Evolutionary conservation across 495 filamentous ascomycete species (phyloP).

Genomic region (Cudoniella acicularis): DNA sequence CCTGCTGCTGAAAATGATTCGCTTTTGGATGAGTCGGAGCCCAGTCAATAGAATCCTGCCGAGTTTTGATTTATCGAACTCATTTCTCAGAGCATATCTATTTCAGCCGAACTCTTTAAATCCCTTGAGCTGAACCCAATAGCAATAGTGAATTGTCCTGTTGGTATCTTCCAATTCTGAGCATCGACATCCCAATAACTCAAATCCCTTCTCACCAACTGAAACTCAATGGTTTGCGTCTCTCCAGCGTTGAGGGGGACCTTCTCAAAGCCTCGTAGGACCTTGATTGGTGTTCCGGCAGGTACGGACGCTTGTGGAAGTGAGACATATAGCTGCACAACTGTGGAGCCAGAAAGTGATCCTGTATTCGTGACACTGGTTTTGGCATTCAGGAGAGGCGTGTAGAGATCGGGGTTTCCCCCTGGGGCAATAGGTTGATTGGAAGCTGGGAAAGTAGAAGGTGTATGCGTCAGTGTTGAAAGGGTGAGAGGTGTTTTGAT

Average conservation of each 20-base stretch:
- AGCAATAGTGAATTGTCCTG: constrained; percentile 19
- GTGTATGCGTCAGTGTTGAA: constrained; percentile 41
- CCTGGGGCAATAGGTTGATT: constrained; percentile 35
- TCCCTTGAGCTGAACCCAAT: too few species aligned
- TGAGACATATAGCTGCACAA: constrained; percentile 74
- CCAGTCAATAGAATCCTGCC: too few species aligned
- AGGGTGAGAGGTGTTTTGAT: constrained; percentile 53
- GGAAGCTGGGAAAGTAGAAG: constrained; percentile 1
- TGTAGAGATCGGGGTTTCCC: constrained; percentile 76
- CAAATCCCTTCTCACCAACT: constrained; percentile 26
- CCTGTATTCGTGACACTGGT: constrained; percentile 84
- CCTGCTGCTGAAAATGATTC: too few species aligned
- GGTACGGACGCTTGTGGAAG: constrained; percentile 50
- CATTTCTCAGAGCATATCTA: too few species aligned
- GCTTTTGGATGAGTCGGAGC: too few species aligned
- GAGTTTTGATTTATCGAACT: too few species aligned
- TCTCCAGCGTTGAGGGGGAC: constrained; percentile 14
- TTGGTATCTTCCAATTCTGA: constrained; percentile 21
- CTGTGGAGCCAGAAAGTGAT: constrained; percentile 63
- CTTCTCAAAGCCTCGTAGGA: constrained; percentile 30
- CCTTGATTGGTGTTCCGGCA: constrained; percentile 26
- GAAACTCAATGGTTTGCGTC: constrained; percentile 13
- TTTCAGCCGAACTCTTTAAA: too few species aligned
- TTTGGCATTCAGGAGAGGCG: constrained; percentile 61
- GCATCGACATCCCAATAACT: constrained; percentile 26